Evolutionary conservation across 257 asterid genomes (phyloP), one percentile per base, ranked within the genome.

Genomic region (Voacanga thouarsii): DNA sequence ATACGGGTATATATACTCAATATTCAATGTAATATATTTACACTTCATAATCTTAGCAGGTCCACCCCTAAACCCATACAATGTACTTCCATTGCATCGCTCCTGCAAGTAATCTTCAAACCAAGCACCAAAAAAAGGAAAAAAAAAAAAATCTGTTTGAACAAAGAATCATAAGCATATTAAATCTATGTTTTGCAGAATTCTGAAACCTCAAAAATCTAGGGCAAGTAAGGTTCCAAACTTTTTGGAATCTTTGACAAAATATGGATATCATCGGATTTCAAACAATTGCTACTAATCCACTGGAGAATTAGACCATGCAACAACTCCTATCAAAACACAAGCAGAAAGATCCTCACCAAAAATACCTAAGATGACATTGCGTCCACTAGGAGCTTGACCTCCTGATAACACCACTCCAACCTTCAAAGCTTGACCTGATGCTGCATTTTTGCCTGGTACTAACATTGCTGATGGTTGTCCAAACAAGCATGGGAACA

Each of bases 331-430:
- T 64, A 50, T 49, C 43, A 44, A 50, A 66, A 70, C 43, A 30
- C 14, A 12, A 74, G 43, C 6, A 23, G 63, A 45, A 71, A 78
- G 3, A 14, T 89, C 79, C 82, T 82, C 7, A 92, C 98, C 99
- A 71, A 92, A 93, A 66, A 96, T 90, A 82, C 99, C 99, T 24
- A 94, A 90, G 60, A 96, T 96, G 75, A 96, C 99, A 89, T 96
- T 96, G 83, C 93, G 99, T 28, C 99, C 99, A 55, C 99, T 98
- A 0, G 99, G 99, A 72, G 99, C 99, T 81, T 96, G 99, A 66
- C 99, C 99, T 80, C 99, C 99, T 23, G 99, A 96, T 76, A 93
- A 83, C 74, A 96, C 99, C 43, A 93, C 97, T 0, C 99, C 99
- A 78, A 96, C 87, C 89, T 92, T 96, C 91, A 93, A 85, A 70